Conservation (phyloP, 495 filamentous ascomycete genomes). For the Podospora pseudocomata region DNA sequence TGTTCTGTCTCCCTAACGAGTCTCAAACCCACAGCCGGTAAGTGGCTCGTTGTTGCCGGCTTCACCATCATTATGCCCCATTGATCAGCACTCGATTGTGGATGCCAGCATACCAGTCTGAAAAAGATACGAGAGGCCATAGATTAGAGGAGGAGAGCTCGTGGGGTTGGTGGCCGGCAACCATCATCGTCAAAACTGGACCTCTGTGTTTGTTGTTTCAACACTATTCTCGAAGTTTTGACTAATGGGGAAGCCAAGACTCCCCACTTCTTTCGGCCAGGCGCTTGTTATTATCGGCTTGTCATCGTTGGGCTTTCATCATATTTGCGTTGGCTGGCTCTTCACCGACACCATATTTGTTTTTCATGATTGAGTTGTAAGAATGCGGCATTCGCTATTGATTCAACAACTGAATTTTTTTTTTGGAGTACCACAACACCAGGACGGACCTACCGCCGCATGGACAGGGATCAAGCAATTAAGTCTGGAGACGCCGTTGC, state of each 20-base stretch:
- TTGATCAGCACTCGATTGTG: constrained; percentile 17
- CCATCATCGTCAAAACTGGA: too few species aligned
- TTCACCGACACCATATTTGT: not conserved
- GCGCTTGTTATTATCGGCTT: not conserved
- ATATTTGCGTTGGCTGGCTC: not conserved
- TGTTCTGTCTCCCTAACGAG: not conserved
- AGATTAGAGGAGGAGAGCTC: too few species aligned
- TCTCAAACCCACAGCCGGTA: constrained; percentile 5
- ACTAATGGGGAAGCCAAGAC: too few species aligned
- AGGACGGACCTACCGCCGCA: constrained; percentile 20
- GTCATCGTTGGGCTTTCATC: not conserved
- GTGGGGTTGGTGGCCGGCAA: too few species aligned
- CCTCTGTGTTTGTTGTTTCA: too few species aligned
- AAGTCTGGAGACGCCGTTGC: constrained; percentile 18
- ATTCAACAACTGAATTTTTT: not conserved
- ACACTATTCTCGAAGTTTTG: too few species aligned
- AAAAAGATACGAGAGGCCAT: not conserved
- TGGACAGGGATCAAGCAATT: constrained; percentile 24
- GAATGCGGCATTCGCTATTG: not conserved
- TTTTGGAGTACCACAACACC: constrained; percentile 10
- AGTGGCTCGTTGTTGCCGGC: constrained; percentile 14
- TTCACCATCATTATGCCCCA: constrained; percentile 13
- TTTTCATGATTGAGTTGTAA: not conserved
- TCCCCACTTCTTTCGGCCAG: too few species aligned
- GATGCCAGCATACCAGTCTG: constrained; percentile 6